Conservation (phyloP, 306 rosid genomes). For the Cucurbita pepo region DNA sequence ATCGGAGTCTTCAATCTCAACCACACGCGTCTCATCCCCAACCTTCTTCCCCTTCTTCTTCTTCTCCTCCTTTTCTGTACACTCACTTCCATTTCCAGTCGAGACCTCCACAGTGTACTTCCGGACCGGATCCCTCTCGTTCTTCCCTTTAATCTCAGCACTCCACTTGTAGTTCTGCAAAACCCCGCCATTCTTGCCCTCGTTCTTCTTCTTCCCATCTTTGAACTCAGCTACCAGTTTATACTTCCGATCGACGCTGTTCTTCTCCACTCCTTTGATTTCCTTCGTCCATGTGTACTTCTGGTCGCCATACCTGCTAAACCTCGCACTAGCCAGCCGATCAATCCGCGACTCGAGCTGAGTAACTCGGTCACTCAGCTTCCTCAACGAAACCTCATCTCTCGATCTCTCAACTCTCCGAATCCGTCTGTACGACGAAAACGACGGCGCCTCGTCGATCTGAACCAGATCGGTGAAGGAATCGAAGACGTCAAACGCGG, state of each 20-base stretch:
- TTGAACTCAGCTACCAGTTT: conserved; percentile 55
- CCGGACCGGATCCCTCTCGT: conserved; percentile 31
- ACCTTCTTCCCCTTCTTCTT: conserved; percentile 25
- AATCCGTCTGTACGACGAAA: conserved; percentile 19
- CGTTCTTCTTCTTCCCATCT: conserved; percentile 35
- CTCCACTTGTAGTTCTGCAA: conserved; percentile 54
- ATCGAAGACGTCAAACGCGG: conserved; percentile 18
- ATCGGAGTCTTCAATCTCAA: conserved; percentile 64
- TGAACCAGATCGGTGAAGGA: conserved; percentile 38
- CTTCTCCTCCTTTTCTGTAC: conserved; percentile 19
- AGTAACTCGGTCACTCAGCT: conserved; percentile 42
- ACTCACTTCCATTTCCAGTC: conserved; percentile 17
- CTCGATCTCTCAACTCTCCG: conserved; percentile 33
- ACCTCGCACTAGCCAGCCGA: conserved; percentile 17
- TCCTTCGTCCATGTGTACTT: conserved; percentile 83
- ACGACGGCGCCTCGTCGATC: conserved; percentile 21
- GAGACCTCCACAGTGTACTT: conserved; percentile 46
- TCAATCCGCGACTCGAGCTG: conserved; percentile 64
- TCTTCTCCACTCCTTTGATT: conserved; percentile 39
- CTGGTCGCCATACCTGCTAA: conserved; percentile 23
- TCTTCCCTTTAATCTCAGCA: conserved; percentile 73
- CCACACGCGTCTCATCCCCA: conserved; percentile 34
- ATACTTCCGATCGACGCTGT: conserved; percentile 59
- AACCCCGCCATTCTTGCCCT: conserved; percentile 2
- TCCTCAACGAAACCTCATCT: conserved; percentile 26